These are phyloP conservation scores for Pseudogymnoascus sp. DNA, from an alignment of 2,329 filamentous ascomycete species.

Conservation along the genomic window DNA sequence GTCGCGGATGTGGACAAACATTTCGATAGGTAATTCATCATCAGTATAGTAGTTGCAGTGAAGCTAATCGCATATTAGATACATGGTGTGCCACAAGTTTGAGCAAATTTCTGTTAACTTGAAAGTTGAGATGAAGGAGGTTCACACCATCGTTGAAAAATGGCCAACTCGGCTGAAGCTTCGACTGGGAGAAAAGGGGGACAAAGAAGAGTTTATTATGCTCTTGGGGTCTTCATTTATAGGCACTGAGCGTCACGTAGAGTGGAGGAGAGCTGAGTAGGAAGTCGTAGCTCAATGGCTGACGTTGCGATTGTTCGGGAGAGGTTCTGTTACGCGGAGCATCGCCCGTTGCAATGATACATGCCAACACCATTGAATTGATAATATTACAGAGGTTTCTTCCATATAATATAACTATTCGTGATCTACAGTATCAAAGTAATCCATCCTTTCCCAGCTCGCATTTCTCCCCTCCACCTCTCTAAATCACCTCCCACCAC, in stretches of 20 bases:
- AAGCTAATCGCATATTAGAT: neutral
- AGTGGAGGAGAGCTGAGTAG: conserved; percentile 19
- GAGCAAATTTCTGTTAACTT: conserved; percentile 3
- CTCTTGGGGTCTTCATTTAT: conserved; percentile 8
- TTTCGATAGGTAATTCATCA: conserved; percentile 14
- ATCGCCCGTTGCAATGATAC: neutral
- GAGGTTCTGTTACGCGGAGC: neutral
- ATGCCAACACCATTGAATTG: neutral
- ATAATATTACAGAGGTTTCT: neutral
- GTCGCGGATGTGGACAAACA: conserved; percentile 13
- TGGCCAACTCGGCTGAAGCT: conserved; percentile 27
- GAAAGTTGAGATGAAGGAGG: conserved; percentile 22
- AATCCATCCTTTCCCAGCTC: neutral
- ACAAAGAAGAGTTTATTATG: conserved; percentile 26
- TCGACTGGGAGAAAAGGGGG: conserved; percentile 15
- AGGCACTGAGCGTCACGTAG: conserved; percentile 25
- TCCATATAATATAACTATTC: neutral
- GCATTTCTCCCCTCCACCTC: neutral
- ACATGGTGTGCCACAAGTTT: conserved; percentile 10
- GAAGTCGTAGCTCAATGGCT: neutral
- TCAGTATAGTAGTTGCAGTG: neutral
- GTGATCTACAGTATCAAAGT: neutral
- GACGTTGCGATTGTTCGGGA: neutral
- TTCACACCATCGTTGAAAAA: conserved; percentile 27
- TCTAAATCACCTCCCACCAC: conserved; percentile 59